Base-by-base conservation (phyloP, 805 yeast genomes). In the Yamadazyma akitaensis region DNA sequence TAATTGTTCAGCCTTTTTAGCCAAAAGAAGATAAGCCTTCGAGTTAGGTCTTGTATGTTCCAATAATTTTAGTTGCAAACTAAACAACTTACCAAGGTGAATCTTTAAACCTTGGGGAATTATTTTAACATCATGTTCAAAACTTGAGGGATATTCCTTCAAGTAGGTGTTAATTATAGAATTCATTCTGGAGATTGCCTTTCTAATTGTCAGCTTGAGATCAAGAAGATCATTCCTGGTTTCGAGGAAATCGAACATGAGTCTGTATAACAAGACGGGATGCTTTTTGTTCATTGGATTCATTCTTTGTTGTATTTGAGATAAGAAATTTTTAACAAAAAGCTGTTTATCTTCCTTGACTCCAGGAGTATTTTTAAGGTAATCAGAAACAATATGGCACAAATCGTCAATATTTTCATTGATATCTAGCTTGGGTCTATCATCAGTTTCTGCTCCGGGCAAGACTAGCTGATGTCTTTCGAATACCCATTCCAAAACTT, bases 231-330 rank as follows among this genome's bases (percentile, higher is more conserved):
- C 59, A 14, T 63, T 62, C 21, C 58, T 58, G 4, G 46, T 45
- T 13, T 51, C 52, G 51, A 67, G 65, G 3, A 66, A 49, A 31
- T 53, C 54, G 16, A 64, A 59, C 70, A 70, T 62, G 28, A 63
- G 64, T 25, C 48, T 47, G 42, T 54, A 59, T 25, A 68, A 53
- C 31, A 61, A 53, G 18, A 63, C 57, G 40, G 65, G 59, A 18
- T 53, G 34, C 12, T 47, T 45, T 16, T 60, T 52, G 24, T 66
- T 39, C 13, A 55, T 51, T 13, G 55, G 51, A 19, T 61, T 62
- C 36, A 65, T 34, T 16, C 36, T 37, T 13, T 19, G 11, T 24
- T 42, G 44, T 11, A 42, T 63, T 44, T 65, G 65, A 38, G 58
- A 53, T 42, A 69, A 56, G 39, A 67, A 68, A 16, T 51, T 53